Evolutionary conservation across 805 yeast genomes (phyloP).

Genomic region (Hanseniaspora hatyaiensis): DNA sequence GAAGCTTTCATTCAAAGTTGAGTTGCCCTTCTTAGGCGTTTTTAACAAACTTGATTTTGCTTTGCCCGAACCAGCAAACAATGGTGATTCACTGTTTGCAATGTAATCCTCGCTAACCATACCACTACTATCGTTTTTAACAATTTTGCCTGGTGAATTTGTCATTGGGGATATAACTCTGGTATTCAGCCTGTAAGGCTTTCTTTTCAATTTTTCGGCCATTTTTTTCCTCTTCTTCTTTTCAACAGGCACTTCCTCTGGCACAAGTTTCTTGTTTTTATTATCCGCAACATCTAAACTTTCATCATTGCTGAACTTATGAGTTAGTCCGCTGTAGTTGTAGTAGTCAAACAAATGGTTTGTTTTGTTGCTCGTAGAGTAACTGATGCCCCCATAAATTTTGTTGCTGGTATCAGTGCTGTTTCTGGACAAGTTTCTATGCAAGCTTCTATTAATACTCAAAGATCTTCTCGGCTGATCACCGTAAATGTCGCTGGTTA

Average conservation of each 20-base stretch:
- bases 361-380: constrained; percentile 8
- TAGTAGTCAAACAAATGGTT: constrained; percentile 8
- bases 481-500: constrained; percentile 3
- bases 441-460: constrained; percentile 6
- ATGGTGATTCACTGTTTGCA: background rate
- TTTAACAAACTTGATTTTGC: background rate
- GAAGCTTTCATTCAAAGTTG: background rate
- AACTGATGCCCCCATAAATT: constrained; percentile 10
- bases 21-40: background rate
- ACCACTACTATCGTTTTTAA: background rate
- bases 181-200: constrained; percentile 14
- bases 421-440: constrained; percentile 9
- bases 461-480: constrained; percentile 8
- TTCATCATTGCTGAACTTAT: background rate
- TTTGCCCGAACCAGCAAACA: background rate
- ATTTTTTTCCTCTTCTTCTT: constrained; percentile 10
- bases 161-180: constrained; percentile 15
- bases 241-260: background rate
- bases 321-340: background rate
- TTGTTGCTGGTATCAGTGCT: constrained; percentile 6
- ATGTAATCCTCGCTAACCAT: background rate
- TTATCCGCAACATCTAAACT: background rate
- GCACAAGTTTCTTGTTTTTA: background rate
- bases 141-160: background rate
- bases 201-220: constrained; percentile 14